phyloP scores from a whole-genome alignment of 2,329 filamentous ascomycete species.

The Arachnomyces sp. region DNA sequence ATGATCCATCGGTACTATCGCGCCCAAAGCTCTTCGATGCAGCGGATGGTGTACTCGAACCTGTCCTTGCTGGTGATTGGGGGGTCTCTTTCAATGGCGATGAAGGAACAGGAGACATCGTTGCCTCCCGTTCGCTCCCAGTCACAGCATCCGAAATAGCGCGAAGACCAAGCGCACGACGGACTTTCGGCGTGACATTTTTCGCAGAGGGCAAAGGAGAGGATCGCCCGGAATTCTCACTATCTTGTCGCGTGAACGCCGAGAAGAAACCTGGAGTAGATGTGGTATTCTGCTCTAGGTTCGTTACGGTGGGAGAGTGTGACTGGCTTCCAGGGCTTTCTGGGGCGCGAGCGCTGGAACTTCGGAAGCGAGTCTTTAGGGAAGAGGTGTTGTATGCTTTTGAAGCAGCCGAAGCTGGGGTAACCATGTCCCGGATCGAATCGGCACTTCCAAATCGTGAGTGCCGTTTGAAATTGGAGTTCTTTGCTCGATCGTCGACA shows the following conservation, averaged over 20 bases:
- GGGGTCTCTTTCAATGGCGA: constrained; percentile 46
- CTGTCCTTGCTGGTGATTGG: constrained; percentile 63
- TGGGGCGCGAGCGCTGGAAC: constrained; percentile 51
- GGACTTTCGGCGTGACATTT: constrained; percentile 53
- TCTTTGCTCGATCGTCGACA: constrained; percentile 63
- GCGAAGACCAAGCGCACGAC: constrained; percentile 61
- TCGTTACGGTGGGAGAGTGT: constrained; percentile 47
- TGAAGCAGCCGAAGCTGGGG: constrained; percentile 44
- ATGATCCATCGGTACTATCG: constrained; percentile 59
- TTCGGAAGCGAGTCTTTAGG: constrained; percentile 46
- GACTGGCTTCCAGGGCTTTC: constrained; percentile 33
- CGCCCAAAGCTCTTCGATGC: constrained; percentile 67
- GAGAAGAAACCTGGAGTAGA: constrained; percentile 31
- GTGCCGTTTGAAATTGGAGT: constrained; percentile 60
- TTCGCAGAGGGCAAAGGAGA: constrained; percentile 41
- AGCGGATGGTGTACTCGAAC: constrained; percentile 58
- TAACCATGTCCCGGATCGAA: constrained; percentile 53
- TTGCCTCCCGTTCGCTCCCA: constrained; percentile 44
- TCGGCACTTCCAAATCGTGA: constrained; percentile 73
- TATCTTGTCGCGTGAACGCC: constrained; percentile 41
- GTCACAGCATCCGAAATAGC: constrained; percentile 70
- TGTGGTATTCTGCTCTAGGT: constrained; percentile 44
- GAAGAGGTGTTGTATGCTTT: constrained; percentile 61
- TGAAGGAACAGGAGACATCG: constrained; percentile 33
- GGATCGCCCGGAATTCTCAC: constrained; percentile 45